These are phyloP conservation scores for Chytriomyces hyalinus DNA, from an alignment of 192 early-diverging fungal genomes.

Conservation along the genomic window DNA sequence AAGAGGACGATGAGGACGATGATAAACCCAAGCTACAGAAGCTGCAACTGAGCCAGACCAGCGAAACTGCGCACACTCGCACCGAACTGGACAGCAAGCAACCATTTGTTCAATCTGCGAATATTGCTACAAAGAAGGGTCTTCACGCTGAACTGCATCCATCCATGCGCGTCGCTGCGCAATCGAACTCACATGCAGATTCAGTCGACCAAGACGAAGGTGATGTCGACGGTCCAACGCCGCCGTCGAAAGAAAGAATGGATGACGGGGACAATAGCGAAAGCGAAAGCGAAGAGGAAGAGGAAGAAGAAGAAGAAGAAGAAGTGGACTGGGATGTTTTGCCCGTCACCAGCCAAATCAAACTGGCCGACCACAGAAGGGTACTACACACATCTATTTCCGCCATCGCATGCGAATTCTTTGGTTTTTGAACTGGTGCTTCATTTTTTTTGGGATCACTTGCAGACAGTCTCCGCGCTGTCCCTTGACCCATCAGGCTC, in stretches of 20 bases:
- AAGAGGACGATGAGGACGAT: slow-evolving; percentile 8
- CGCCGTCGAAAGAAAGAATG: slow-evolving; percentile 18
- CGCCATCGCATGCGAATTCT: neutral
- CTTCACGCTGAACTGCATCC: neutral
- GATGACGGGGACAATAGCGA: neutral
- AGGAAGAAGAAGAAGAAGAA: slow-evolving; percentile 52
- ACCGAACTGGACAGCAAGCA: neutral
- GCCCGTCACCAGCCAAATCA: slow-evolving; percentile 74
- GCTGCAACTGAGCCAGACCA: neutral
- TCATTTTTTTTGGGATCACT: slow-evolving; percentile 9
- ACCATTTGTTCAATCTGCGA: neutral
- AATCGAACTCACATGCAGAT: neutral
- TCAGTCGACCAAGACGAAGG: slow-evolving; percentile 25
- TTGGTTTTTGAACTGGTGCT: neutral
- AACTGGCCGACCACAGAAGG: slow-evolving; percentile 68
- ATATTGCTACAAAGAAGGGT: neutral
- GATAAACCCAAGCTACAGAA: neutral
- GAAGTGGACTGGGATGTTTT: slow-evolving; percentile 48
- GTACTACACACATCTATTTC: slow-evolving; percentile 38
- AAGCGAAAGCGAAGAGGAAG: slow-evolving; percentile 18
- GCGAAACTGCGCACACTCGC: neutral
- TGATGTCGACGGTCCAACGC: slow-evolving; percentile 35
- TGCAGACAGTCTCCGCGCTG: slow-evolving; percentile 75
- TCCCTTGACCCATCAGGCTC: slow-evolving; percentile 83
- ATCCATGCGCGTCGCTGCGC: neutral